These are phyloP conservation scores for Eimeria praecox DNA, from an alignment of 169 alveolate species.

Conservation along the genomic window DNA sequence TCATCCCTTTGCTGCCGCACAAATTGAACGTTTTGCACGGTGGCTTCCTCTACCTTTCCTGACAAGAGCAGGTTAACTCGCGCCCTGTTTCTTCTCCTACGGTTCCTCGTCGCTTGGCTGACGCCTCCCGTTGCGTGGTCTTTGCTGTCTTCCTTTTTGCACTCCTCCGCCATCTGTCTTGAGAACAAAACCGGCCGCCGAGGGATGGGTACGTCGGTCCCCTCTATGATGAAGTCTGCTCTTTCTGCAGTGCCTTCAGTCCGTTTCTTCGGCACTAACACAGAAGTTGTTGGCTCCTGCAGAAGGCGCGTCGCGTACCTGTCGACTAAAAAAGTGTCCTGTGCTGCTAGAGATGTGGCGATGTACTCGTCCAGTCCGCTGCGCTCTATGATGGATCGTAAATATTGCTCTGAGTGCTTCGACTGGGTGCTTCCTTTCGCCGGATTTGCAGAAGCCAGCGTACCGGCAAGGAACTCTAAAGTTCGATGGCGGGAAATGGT, in stretches of 20 bases:
- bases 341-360: slow-evolving; percentile 53
- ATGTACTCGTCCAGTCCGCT: slow-evolving; percentile 70
- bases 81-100: slow-evolving; percentile 27
- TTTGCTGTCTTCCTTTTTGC: not conserved
- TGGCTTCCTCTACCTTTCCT: slow-evolving; percentile 77
- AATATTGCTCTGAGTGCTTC: slow-evolving; percentile 44
- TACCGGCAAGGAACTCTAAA: slow-evolving; percentile 47
- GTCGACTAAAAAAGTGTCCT: slow-evolving; percentile 46
- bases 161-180: not conserved
- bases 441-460: not conserved
- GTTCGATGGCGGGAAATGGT: slow-evolving; percentile 50
- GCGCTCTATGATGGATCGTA: slow-evolving; percentile 62
- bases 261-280: not conserved
- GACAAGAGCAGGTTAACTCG: slow-evolving; percentile 55
- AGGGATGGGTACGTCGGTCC: slow-evolving; percentile 70
- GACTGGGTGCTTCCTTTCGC: slow-evolving; percentile 13
- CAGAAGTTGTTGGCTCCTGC: slow-evolving; percentile 43
- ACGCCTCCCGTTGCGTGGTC: not conserved
- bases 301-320: slow-evolving; percentile 64
- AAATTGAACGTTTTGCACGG: slow-evolving; percentile 70
- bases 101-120: slow-evolving; percentile 5
- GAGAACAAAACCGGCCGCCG: slow-evolving; percentile 80
- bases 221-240: slow-evolving; percentile 8
- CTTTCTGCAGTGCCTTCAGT: not conserved
- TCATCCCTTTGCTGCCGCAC: slow-evolving; percentile 69